phyloP scores from a whole-genome alignment of 2,329 filamentous ascomycete genomes.

The Lasiodiplodia citricola region DNA sequence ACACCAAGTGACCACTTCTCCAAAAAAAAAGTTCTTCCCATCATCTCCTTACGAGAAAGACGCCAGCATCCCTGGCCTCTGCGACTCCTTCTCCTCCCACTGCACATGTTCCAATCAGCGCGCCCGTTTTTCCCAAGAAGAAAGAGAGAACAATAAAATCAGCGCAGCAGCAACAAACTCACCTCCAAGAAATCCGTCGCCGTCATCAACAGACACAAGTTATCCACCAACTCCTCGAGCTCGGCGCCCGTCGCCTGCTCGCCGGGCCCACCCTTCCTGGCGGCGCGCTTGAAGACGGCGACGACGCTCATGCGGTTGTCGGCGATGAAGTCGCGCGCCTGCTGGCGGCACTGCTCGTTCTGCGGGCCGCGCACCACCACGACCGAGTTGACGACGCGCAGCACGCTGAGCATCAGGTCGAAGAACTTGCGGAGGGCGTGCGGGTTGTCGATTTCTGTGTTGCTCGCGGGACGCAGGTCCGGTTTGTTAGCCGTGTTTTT shows the following conservation, averaged over 20 bases:
- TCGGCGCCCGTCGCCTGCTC: slow-evolving; percentile 39
- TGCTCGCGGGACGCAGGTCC: not conserved
- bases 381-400: slow-evolving; percentile 81
- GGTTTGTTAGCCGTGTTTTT: slow-evolving; percentile 25
- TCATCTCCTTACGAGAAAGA: not conserved
- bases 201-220: slow-evolving; percentile 81
- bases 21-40: not conserved
- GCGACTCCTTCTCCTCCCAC: slow-evolving; percentile 8
- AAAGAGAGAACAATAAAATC: not conserved
- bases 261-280: slow-evolving; percentile 67
- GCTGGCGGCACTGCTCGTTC: slow-evolving; percentile 73
- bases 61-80: not conserved
- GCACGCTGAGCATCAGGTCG: slow-evolving; percentile 76
- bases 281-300: slow-evolving; percentile 87
- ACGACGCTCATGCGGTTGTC: slow-evolving; percentile 85
- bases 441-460: slow-evolving; percentile 66
- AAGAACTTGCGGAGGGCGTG: slow-evolving; percentile 82
- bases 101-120: not conserved
- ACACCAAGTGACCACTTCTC: not conserved
- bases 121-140: not conserved
- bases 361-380: slow-evolving; percentile 81
- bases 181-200: slow-evolving; percentile 88
- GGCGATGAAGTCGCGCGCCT: slow-evolving; percentile 78
- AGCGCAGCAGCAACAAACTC: slow-evolving; percentile 41
- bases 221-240: slow-evolving; percentile 79